Conservation (phyloP, 2,329 filamentous ascomycete genomes). For the Blastomyces parvus region DNA sequence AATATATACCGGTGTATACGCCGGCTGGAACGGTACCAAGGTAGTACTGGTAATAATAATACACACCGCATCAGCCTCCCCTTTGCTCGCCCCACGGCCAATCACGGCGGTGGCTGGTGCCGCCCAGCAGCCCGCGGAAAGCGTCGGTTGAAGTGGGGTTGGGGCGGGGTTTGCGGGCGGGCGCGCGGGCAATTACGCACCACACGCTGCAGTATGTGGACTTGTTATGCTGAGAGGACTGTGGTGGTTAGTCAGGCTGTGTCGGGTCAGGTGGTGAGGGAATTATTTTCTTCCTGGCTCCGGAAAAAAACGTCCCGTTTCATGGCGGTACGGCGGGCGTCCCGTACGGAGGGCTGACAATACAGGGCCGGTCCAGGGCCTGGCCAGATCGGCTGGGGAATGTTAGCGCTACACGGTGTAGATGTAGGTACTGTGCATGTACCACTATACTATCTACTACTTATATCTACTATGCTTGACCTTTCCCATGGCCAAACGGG, state of each 20-base stretch:
- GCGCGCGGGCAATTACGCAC: no score
- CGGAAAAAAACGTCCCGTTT: no score
- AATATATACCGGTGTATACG: neutral
- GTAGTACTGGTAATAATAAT: neutral
- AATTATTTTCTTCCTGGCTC: slow-evolving; percentile 2
- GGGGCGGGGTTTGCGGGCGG: neutral
- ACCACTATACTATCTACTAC: no score
- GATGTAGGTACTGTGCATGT: no score
- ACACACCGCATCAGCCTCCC: neutral
- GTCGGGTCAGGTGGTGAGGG: neutral
- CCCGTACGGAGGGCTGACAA: neutral
- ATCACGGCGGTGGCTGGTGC: slow-evolving; percentile 3
- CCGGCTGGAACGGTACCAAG: neutral
- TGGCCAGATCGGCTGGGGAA: no score
- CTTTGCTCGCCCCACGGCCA: neutral
- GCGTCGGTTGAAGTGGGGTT: neutral
- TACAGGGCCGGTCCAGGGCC: neutral
- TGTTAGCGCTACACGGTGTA: no score
- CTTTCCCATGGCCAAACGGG: no score
- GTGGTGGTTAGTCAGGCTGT: no score
- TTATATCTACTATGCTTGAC: no score
- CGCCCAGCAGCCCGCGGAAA: neutral
- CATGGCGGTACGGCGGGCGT: neutral
- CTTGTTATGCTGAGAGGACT: no score
- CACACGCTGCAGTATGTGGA: no score